Evolutionary conservation across 257 asterid genomes (phyloP).

Genomic region (Datura wrightii): DNA sequence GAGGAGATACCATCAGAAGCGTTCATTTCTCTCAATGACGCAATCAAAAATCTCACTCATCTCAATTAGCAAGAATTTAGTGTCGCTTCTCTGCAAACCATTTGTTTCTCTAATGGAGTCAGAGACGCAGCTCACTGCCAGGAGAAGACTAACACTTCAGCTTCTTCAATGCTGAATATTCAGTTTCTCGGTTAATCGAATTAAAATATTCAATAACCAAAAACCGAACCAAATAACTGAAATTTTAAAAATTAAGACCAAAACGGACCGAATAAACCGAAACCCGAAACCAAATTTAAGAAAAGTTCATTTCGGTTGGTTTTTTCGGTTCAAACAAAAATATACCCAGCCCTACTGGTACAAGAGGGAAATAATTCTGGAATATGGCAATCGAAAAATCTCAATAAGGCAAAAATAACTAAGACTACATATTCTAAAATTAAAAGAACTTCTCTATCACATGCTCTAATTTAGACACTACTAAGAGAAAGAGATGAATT

Average conservation of each 20-base stretch:
- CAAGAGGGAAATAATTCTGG: not conserved
- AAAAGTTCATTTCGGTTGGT: not conserved
- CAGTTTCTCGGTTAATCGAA: not conserved
- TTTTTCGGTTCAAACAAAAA: not conserved
- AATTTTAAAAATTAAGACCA: not conserved
- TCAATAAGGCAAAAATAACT: not conserved
- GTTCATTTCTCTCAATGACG: constrained; percentile 48
- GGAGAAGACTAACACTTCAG: not conserved
- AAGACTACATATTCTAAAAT: constrained; percentile 10
- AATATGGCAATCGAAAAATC: not conserved
- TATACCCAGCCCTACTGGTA: not conserved
- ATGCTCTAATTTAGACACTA: constrained; percentile 9
- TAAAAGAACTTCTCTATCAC: not conserved
- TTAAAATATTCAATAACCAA: not conserved
- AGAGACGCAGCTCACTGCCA: not conserved
- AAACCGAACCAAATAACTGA: not conserved
- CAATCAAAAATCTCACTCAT: constrained; percentile 50
- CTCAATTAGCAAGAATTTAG: constrained; percentile 75
- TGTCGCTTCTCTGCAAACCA: constrained; percentile 58
- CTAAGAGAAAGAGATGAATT: constrained; percentile 16
- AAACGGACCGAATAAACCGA: not conserved
- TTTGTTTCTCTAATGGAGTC: constrained; percentile 23
- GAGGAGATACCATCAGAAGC: constrained; percentile 51
- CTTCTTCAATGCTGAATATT: not conserved
- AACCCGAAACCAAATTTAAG: not conserved